Base-by-base conservation (phyloP, 177 flowering plant genomes). In the Vitis hybrid region DNA sequence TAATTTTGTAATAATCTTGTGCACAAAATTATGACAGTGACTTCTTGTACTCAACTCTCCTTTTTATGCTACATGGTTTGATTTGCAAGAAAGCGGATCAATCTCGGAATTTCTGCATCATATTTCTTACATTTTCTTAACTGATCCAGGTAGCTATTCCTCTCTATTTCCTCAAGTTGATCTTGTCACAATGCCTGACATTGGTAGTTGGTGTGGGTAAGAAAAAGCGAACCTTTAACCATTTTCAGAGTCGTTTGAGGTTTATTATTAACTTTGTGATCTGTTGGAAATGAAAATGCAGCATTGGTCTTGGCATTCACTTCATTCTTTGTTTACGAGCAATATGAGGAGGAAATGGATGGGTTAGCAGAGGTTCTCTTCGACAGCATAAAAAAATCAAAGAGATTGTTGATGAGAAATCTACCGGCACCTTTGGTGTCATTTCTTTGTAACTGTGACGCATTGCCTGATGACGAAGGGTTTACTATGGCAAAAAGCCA, bases 261-360 rank as follows among this genome's bases (percentile, higher is more conserved):
- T 69, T 31, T 20, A 14, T 22, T 50, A 10, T 53, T 71, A 53
- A 73, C 64, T 50, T 15, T 34, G 39, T 5, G 5, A 34, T 4
- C 6, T 34, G 19, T 57, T 65, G 39, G 34, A 63, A 10, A 63
- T 29, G 39, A 49, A 18, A 72, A 67, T 78, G 86, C 93, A 89
- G 98, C 71, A 5, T 53, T 93, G 68, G 79, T 85, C 58, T 71
- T 86, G 68, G 76, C 86, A 29, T 92, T 92, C 85, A 85, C 88
- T 2, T 74, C 74, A 5, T 89, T 92, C 77, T 86, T 81, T 69
- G 71, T 85, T 5, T 94, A 89, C 56, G 93, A 89, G 81, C 97
- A 94, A 85, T 83, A 89, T 59, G 97, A 94, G 74, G 68, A 79
- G 5, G 88, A 89, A 74, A 65, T 89, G 55, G 87, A 89, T 68